Base-by-base conservation (phyloP, 148 eudicot genomes). In the Selenicereus undatus region DNA sequence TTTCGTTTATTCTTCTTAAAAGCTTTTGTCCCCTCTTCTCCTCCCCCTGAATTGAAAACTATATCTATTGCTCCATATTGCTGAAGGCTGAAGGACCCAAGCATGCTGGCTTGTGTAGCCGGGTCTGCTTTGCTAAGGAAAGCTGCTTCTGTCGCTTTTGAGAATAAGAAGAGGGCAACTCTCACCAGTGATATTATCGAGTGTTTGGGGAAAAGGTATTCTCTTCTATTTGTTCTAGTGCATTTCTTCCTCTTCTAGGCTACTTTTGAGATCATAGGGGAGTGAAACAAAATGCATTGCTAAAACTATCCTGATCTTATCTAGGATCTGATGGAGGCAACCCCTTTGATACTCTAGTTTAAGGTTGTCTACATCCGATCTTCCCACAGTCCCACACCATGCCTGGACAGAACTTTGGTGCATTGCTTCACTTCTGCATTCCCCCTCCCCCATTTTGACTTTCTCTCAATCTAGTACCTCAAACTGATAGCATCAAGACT, bases 161-260 rank as follows among this genome's bases (percentile, higher is more conserved):
- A 88, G 82, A 85, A 82, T 36, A 92, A 92, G 86, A 88, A 78
- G 87, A 91, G 99, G 81, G 92, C 99, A 0, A 96, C 97, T 8
- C 92, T 96, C 12, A 93, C 99, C 2, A 83, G 82, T 69, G 98
- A 96, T 82, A 96, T 93, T 64, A 96, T 93, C 21, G 94, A 93
- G 85, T 89, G 86, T 87, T 86, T 96, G 89, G 97, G 98, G 70
- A 86, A 83, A 82, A 93, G 99, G 99, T 96, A 30, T 18, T 39
- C 17, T 12, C 27, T 5, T 26, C 71, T 21, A 30, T 77, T 20
- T 10, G 30, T 8, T 64, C 29, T 27, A 3, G 32, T 66, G 35
- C 21, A 29, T 50, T 51, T 71, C 71, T 75, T 30, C 24, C 29
- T 54, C 8, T 82, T 52, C 65, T 54, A 21, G 29, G 68, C 29